Base-by-base conservation (phyloP, 768 basidiomycete genomes). In the Mycena haematopus region DNA sequence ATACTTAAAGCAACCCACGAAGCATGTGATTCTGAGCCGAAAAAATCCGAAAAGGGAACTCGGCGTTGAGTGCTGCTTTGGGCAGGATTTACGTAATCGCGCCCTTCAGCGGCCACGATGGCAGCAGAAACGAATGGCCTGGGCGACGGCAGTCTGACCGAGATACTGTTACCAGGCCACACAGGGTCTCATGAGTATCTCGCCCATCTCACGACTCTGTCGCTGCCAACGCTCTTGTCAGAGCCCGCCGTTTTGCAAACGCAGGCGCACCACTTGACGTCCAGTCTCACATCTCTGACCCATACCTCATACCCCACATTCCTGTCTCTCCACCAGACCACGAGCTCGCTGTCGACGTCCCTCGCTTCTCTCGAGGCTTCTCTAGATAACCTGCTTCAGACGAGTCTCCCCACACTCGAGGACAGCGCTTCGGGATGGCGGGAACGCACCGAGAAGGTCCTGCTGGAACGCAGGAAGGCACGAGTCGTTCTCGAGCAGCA, bases 251-350 rank as follows among this genome's bases (percentile, higher is more conserved):
- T 83, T 40, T 88, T 98, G 56, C 86, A 91, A 52, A 91, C 93
- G 1, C 93, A 96, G 60, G 85, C 92, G 0, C 88, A 93, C 52
- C 91, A 94, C 62, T 84, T 97, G 56, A 94, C 93, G 8, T 89
- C 92, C 47, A 95, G 94, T 58, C 81, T 97, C 65, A 95, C 92
- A 11, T 90, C 91, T 44, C 84, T 98, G 15, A 96, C 95, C 57
- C 91, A 93, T 63, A 89, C 93, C 5, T 95, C 95, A 24, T 95
- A 97, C 74, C 87, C 91, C 29, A 95, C 94, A 0, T 96, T 97
- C 73, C 84, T 96, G 65, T 89, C 91, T n/a, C 82, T 96, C 13
- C 94, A 96, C 73, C 75, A 83, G 50, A 90, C 91, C 19, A 92
- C 93, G 4, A 85, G 86, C 51, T 86, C 90, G 0, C 84, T 97